These are phyloP conservation scores for Pterothamnion heteromorphum DNA, from an alignment of 31 red algal genomes.

Conservation along the genomic window DNA sequence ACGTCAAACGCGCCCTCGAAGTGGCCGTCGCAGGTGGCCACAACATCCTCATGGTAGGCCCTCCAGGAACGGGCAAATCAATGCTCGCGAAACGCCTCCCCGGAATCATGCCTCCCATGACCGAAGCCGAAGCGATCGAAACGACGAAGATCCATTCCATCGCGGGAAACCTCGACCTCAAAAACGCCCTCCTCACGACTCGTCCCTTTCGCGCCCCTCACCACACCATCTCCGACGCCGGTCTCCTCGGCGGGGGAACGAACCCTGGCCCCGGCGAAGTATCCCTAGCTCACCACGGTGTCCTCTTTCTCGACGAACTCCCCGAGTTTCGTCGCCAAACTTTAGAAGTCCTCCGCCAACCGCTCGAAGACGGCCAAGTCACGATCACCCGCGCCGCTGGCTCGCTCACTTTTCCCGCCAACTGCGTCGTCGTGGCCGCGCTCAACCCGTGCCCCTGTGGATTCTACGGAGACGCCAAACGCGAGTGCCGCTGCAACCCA, in stretches of 20 bases:
- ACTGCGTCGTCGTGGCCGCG: background rate
- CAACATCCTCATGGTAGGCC: background rate
- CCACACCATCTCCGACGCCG: background rate
- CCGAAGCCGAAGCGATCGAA: background rate
- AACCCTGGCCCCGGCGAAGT: background rate
- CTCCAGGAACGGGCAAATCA: constrained; percentile 9
- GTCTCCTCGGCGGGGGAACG: background rate
- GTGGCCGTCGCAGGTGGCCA: constrained; percentile 25
- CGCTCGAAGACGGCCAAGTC: background rate
- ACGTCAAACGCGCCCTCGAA: constrained; percentile 37
- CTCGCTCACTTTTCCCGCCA: background rate
- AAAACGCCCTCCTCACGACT: background rate
- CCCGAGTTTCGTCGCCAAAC: background rate
- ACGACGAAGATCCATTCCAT: background rate
- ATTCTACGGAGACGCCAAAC: background rate
- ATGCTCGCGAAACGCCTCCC: constrained; percentile 12
- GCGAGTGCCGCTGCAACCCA: background rate
- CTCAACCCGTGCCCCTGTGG: constrained; percentile 25
- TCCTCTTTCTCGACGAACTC: constrained; percentile 26
- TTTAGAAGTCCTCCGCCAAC: background rate
- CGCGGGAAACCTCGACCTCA: background rate
- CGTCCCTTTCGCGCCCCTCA: constrained; percentile 10
- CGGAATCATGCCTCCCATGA: background rate
- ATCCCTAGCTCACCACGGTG: background rate
- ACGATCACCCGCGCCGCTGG: background rate